Percentiles rank a stretch among this genome's conserved stretches.
phyloP scores from a whole-genome alignment of 106 monocot genomes.

The Allium cepa region DNA sequence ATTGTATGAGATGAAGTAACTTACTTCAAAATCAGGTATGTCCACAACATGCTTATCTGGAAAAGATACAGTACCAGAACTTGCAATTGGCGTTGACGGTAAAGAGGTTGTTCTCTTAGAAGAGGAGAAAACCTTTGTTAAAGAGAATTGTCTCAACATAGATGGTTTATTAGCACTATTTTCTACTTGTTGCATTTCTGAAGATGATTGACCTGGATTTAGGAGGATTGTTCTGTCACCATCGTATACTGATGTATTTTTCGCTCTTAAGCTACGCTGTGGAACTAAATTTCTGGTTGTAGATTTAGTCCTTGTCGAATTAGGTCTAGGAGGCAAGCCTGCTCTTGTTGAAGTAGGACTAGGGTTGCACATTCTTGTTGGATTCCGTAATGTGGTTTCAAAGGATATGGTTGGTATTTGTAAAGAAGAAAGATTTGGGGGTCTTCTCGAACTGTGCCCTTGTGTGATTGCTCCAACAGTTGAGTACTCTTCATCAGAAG shows the following conservation, averaged over 20 bases:
- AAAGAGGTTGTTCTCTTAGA: conserved; percentile 62
- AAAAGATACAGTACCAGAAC: conserved; percentile 7
- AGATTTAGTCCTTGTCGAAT: conserved; percentile 53
- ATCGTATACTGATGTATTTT: conserved; percentile 23
- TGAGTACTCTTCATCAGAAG: conserved; percentile 8
- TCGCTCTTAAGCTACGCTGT: conserved; percentile 51
- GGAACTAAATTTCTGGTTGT: conserved; percentile 48
- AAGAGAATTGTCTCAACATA: conserved; percentile 42
- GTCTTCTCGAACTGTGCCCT: conserved; percentile 25
- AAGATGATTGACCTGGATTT: conserved; percentile 25
- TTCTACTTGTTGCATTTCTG: conserved; percentile 24
- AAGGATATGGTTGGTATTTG: conserved; percentile 62
- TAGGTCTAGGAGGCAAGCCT: conserved; percentile 74
- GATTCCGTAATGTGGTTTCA: conserved; percentile 31
- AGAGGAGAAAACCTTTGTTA: conserved; percentile 51
- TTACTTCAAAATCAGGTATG: conserved; percentile 42
- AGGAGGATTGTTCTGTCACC: conserved; percentile 63
- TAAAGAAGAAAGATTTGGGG: conserved; percentile 43
- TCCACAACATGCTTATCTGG: conserved; percentile 39
- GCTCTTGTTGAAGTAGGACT: conserved; percentile 49
- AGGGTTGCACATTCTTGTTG: conserved; percentile 11
- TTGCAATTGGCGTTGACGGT: conserved; percentile 59
- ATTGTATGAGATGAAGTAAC: conserved; percentile 9
- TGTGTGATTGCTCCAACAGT: conserved; percentile 21
- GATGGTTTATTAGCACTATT: conserved; percentile 25